phyloP scores from a whole-genome alignment of 495 filamentous ascomycete species.

The Penicillium soppii region DNA sequence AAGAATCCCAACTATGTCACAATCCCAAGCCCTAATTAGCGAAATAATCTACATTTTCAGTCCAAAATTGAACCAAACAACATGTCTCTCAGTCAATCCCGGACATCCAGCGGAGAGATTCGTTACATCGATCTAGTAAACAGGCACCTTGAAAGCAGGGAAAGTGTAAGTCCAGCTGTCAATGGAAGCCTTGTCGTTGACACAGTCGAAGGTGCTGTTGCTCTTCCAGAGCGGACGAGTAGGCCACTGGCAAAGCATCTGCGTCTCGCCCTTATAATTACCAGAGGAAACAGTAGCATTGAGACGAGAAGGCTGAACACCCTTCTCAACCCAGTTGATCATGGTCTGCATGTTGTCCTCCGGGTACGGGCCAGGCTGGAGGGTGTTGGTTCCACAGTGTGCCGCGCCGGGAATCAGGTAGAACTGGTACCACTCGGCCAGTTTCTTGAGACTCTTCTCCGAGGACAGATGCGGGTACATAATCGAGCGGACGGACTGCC shows the following conservation, averaged over 20 bases:
- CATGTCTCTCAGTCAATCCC: no score
- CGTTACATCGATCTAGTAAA: constrained; percentile 16
- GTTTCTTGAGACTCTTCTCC: constrained; percentile 32
- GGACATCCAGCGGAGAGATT: not conserved
- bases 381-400: constrained; percentile 42
- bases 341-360: constrained; percentile 39
- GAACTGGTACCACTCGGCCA: constrained; percentile 53
- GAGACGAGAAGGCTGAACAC: constrained; percentile 34
- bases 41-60: not conserved
- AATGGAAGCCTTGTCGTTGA: constrained; percentile 38
- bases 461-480: constrained; percentile 47
- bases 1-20: not conserved
- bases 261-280: constrained; percentile 26
- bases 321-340: constrained; percentile 54
- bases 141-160: constrained; percentile 22
- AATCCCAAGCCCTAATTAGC: not conserved
- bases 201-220: constrained; percentile 33
- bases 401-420: constrained; percentile 53
- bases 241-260: constrained; percentile 45
- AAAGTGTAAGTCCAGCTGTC: constrained; percentile 37
- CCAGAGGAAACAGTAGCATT: constrained; percentile 31
- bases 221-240: constrained; percentile 39
- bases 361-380: constrained; percentile 46
- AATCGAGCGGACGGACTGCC: constrained; percentile 46
- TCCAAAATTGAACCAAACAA: not conserved